Evolutionary conservation across 345 rosid genomes (phyloP).

Genomic region (Murraya paniculata): DNA sequence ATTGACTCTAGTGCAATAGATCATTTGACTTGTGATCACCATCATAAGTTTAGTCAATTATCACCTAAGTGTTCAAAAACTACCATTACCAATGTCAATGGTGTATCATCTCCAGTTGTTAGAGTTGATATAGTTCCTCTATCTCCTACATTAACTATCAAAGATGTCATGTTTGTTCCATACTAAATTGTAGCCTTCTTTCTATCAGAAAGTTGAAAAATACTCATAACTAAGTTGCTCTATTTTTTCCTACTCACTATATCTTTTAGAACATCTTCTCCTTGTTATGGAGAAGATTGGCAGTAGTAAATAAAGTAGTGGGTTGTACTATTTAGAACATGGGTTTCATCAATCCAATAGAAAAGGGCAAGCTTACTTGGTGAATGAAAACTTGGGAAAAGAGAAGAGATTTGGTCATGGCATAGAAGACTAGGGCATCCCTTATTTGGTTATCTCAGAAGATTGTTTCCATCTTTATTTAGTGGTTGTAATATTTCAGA

Average conservation of each 20-base stretch:
- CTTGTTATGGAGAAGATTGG: background rate
- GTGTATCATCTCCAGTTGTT: background rate
- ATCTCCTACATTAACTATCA: background rate
- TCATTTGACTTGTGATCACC: background rate
- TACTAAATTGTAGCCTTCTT: background rate
- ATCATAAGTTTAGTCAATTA: background rate
- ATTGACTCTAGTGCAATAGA: background rate
- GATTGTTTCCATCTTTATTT: background rate
- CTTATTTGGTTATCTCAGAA: background rate
- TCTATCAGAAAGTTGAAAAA: background rate
- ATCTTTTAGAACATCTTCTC: background rate
- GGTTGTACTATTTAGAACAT: background rate
- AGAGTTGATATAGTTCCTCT: background rate
- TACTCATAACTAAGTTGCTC: background rate
- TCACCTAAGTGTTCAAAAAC: background rate
- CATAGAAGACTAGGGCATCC: background rate
- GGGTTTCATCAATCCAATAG: background rate
- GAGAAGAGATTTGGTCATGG: background rate
- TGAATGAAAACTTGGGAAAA: background rate
- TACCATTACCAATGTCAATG: background rate
- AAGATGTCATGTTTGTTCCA: background rate
- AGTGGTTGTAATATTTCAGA: background rate
- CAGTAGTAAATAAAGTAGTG: background rate
- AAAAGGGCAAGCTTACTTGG: background rate
- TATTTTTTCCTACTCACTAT: background rate